These are phyloP conservation scores for Rubia yunnanensis DNA, from an alignment of 257 asterid genomes.

Conservation along the genomic window DNA sequence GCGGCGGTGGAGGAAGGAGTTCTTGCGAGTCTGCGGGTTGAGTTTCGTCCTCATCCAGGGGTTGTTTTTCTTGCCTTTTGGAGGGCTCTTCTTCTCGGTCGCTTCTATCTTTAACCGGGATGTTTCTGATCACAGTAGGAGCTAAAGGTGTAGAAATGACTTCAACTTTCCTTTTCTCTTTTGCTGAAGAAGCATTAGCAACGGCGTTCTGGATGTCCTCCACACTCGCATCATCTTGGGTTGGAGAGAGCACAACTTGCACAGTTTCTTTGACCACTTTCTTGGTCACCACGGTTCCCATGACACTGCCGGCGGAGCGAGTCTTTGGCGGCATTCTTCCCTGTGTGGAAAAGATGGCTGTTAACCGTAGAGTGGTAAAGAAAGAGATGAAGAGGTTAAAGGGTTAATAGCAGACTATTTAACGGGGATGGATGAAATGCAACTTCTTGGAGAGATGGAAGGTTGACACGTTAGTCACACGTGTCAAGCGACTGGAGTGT, in stretches of 20 bases:
- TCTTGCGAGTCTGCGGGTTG: slow-evolving; percentile 23
- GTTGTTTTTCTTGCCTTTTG: not conserved
- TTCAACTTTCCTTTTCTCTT: slow-evolving; percentile 25
- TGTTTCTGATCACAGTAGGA: slow-evolving; percentile 10
- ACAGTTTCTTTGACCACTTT: slow-evolving; percentile 62
- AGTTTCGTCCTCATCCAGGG: slow-evolving; percentile 23
- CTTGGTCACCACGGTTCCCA: slow-evolving; percentile 39
- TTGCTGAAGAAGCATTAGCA: slow-evolving; percentile 30
- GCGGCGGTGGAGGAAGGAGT: slow-evolving; percentile 19
- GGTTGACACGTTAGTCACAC: slow-evolving; percentile 35
- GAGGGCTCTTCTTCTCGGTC: not conserved
- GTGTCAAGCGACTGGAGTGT: slow-evolving; percentile 23
- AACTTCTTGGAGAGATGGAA: not conserved
- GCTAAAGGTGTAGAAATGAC: slow-evolving; percentile 19
- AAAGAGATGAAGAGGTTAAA: not conserved
- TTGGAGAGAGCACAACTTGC: slow-evolving; percentile 35
- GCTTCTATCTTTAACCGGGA: slow-evolving; percentile 14
- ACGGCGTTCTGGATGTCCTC: not conserved
- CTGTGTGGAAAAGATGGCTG: not conserved
- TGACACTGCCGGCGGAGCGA: slow-evolving; percentile 24
- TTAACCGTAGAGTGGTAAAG: not conserved
- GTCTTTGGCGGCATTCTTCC: slow-evolving; percentile 54
- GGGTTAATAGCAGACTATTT: not conserved
- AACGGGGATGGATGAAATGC: not conserved
- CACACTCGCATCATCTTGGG: slow-evolving; percentile 5